These are phyloP conservation scores for Candida vaughaniae DNA, from an alignment of 805 yeast species.

Conservation along the genomic window DNA sequence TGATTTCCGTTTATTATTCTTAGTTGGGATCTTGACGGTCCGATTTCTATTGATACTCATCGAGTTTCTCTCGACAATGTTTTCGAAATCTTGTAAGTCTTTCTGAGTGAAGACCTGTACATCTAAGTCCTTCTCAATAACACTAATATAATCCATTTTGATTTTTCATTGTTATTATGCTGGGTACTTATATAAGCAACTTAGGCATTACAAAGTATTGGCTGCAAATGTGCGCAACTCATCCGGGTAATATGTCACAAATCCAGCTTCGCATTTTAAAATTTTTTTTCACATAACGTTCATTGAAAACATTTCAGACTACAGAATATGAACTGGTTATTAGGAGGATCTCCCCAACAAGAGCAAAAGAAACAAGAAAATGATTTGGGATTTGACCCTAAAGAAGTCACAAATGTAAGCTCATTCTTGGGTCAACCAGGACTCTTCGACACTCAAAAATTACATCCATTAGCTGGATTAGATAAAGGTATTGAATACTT, in stretches of 20 bases:
- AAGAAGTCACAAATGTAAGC: conserved; percentile 61
- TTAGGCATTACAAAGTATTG: too few relatives aligned
- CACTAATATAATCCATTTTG: conserved; percentile 6
- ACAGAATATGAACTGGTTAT: conserved; percentile 38
- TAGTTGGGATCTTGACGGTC: conserved; percentile 1
- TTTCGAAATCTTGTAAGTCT: conserved; percentile 7
- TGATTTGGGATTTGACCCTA: conserved; percentile 63
- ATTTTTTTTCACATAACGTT: conserved; percentile 3
- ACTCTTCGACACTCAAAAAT: conserved; percentile 57
- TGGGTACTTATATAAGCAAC: too few relatives aligned
- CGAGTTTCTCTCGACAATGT: conserved; percentile 1
- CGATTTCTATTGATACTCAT: conserved; percentile 2
- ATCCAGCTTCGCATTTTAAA: conserved; percentile 6
- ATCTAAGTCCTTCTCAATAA: conserved; percentile 19
- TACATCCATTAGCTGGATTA: conserved; percentile 92
- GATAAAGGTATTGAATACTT: conserved; percentile 87
- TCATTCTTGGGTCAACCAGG: conserved; percentile 60
- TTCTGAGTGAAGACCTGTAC: conserved; percentile 6
- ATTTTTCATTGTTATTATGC: too few relatives aligned
- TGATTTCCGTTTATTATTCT: neutral
- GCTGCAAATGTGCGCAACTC: conserved; percentile 7
- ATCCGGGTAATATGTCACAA: conserved; percentile 7
- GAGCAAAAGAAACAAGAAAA: conserved; percentile 17
- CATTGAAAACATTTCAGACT: neutral
- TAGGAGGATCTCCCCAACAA: conserved; percentile 36